Evolutionary conservation across 345 rosid species (phyloP), one percentile per base, ranked within the genome.

Genomic region (Salix dunnii): DNA sequence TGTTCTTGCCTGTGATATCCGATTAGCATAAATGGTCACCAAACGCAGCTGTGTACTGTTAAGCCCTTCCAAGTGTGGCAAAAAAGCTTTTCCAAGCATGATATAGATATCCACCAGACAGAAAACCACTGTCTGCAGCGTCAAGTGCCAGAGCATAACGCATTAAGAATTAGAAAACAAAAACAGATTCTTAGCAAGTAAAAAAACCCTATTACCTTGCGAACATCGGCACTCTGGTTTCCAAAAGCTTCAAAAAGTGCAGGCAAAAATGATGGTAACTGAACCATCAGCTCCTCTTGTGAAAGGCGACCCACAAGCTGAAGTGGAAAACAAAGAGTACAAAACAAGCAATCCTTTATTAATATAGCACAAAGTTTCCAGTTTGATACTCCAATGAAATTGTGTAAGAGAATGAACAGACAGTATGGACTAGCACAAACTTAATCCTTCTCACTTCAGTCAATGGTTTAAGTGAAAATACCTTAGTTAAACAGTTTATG

Each of bases 1-100:
- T n/a, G 92, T 91, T 86, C 99, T 82, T 48, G 99, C 99, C 85
- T 96, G 97, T 3, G 99, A 96, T 79, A 96, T 96, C 80, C 99
- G 88, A 85, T 92, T 93, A 4, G 99, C 99, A 71, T 96, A 96
- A 71, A 96, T 91, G 8, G 99, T 96, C 62, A 96, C 99, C 83
- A 96, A 76, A 76, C 95, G 86, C 85, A 96, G 76, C 80, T 96
- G 99, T 2, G 97, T 96, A 68, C 93, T 91, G 87, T 87, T 96
- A 40, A 96, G 90, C 72, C 97, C 92, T 82, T 92, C 98, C 92
- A 96, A 81, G 89, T 93, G 85, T 1, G 97, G 98, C 81, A 93
- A 87, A 85, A 96, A 96, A 73, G 97, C 89, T 85, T 96, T 92
- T 77, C 99, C 99, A 5, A 96, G 94, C 97, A 96, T 92, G 69